Evolutionary conservation across 1,139 yeast genomes (phyloP).

Genomic region (Eremothecium cymbalariae): DNA sequence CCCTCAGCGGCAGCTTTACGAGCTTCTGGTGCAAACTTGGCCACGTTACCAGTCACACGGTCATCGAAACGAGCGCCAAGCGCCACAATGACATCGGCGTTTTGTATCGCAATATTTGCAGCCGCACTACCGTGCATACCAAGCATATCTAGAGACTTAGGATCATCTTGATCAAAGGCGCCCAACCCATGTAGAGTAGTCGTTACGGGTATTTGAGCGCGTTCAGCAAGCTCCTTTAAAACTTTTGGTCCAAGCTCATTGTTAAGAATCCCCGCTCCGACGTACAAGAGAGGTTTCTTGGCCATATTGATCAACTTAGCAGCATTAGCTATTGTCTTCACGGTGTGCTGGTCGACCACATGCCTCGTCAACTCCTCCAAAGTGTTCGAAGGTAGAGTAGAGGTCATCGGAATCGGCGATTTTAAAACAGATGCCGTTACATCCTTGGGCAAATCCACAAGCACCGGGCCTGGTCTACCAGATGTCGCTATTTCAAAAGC

Average conservation of each 20-base stretch:
- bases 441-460: conserved; percentile 95
- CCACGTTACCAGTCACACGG: conserved; percentile 83
- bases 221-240: conserved; percentile 78
- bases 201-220: conserved; percentile 90
- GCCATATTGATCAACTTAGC: conserved; percentile 74
- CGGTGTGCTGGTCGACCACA: conserved; percentile 68
- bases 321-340: conserved; percentile 66
- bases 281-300: conserved; percentile 80
- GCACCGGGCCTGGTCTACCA: conserved; percentile 97
- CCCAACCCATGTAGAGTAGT: conserved; percentile 93
- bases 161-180: conserved; percentile 85
- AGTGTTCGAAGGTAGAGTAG: conserved; percentile 79
- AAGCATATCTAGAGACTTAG: conserved; percentile 85
- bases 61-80: conserved; percentile 97
- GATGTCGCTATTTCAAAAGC: conserved; percentile 94
- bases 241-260: conserved; percentile 72
- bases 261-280: conserved; percentile 84
- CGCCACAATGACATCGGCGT: conserved; percentile 87
- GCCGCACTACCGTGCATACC: conserved; percentile 98
- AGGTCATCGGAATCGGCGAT: conserved; percentile 76
- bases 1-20: conserved; percentile 77
- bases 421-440: conserved; percentile 88
- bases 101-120: conserved; percentile 89
- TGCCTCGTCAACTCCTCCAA: conserved; percentile 61
- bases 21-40: conserved; percentile 91